Conservation (phyloP, 2,329 filamentous ascomycete genomes). For the Magnaporthiopsis rhizophila region DNA sequence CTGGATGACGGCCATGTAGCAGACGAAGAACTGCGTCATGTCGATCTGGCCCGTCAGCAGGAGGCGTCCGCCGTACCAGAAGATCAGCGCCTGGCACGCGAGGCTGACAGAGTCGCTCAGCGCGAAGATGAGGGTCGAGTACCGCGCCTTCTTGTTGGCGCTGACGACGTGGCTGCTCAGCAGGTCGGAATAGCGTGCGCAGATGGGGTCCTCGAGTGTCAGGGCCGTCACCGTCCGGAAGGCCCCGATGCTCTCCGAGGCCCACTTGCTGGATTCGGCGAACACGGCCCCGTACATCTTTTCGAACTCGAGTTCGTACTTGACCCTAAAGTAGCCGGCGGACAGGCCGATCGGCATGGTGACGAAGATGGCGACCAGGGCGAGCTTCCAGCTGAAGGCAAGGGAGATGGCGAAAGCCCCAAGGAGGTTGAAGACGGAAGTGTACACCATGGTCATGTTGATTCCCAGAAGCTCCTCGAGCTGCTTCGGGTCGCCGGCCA, state of each 20-base stretch:
- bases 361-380: conserved; percentile 57
- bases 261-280: conserved; percentile 64
- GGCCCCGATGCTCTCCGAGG: conserved; percentile 64
- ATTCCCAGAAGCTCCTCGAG: conserved; percentile 55
- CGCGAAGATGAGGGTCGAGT: conserved; percentile 57
- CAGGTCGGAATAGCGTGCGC: conserved; percentile 50
- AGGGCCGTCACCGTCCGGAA: conserved; percentile 66
- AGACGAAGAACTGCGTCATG: conserved; percentile 42
- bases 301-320: conserved; percentile 59
- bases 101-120: conserved; percentile 61
- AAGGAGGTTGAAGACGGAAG: conserved; percentile 56
- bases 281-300: conserved; percentile 63
- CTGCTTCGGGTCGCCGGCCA: conserved; percentile 49
- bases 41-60: conserved; percentile 38
- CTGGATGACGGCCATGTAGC: conserved; percentile 59
- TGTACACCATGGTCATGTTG: conserved; percentile 55
- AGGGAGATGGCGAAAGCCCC: conserved; percentile 62
- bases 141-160: conserved; percentile 54
- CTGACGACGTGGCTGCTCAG: conserved; percentile 50
- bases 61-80: conserved; percentile 59
- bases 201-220: conserved; percentile 60
- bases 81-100: conserved; percentile 53
- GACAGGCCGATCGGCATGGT: conserved; percentile 41
- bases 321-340: conserved; percentile 43
- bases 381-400: conserved; percentile 69